Conservation (phyloP, 768 basidiomycete species). For the Russula ochroleuca region DNA sequence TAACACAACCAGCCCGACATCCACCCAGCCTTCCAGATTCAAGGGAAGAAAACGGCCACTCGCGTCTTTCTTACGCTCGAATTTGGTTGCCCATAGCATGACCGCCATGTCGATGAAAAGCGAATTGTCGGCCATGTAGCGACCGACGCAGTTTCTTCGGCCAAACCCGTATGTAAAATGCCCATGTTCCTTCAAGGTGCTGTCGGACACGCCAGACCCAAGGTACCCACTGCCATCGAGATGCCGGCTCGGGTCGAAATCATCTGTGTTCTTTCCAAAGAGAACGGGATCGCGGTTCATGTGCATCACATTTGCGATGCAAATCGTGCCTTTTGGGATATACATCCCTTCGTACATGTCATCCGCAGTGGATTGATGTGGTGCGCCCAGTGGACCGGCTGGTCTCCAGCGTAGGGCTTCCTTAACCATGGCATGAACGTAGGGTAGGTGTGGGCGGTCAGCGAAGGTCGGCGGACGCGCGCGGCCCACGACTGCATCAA, state of each 20-base stretch:
- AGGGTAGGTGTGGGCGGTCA: background rate
- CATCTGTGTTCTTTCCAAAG: background rate
- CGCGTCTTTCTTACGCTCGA: background rate
- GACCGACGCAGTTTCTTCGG: background rate
- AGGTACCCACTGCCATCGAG: background rate
- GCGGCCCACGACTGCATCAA: background rate
- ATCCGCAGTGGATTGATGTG: background rate
- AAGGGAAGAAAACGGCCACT: background rate
- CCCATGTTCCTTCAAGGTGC: background rate
- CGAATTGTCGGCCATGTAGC: background rate
- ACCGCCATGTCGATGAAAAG: background rate
- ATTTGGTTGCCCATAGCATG: background rate
- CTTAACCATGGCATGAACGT: background rate
- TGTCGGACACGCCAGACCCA: background rate
- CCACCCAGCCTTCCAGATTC: background rate
- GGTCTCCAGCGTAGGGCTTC: background rate
- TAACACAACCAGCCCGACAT: background rate
- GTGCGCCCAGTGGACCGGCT: background rate
- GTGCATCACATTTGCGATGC: background rate
- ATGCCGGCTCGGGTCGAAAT: background rate
- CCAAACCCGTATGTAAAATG: slow-evolving; percentile 2
- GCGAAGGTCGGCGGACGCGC: background rate
- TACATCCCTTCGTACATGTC: slow-evolving; percentile 7
- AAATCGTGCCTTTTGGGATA: background rate
- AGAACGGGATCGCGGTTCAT: background rate